phyloP scores from a whole-genome alignment of 1,284 basidiomycete species.

The Cutaneotrichosporon arboriforme region DNA sequence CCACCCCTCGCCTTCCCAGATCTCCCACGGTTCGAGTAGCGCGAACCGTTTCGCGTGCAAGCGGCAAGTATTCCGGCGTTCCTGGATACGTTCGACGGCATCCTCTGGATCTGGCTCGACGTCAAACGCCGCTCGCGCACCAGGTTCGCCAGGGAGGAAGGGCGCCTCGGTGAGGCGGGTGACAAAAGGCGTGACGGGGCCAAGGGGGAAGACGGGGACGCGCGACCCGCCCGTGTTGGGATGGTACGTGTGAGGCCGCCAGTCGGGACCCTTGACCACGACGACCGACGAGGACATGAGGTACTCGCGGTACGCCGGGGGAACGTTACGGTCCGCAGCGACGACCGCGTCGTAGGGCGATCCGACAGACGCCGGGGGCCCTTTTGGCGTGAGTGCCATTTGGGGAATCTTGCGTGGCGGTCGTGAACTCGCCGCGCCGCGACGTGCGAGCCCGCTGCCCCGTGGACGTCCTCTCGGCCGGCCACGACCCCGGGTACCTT shows the following conservation, averaged over 20 bases:
- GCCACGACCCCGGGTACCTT: neutral
- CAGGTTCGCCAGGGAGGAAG: neutral
- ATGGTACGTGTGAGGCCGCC: neutral
- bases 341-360: constrained; percentile 1
- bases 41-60: constrained; percentile 9
- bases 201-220: constrained; percentile 20
- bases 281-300: neutral
- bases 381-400: neutral
- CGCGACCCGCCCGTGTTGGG: neutral
- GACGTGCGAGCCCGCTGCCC: neutral
- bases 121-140: constrained; percentile 1
- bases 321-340: constrained; percentile 3
- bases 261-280: constrained; percentile 1
- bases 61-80: neutral
- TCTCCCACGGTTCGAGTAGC: constrained; percentile 28
- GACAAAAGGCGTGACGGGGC: constrained; percentile 28
- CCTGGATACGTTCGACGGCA: neutral
- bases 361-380: neutral
- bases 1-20: constrained; percentile 46
- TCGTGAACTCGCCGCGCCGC: neutral
- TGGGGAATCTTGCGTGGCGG: neutral
- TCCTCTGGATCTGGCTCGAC: neutral
- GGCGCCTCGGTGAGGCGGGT: constrained; percentile 20
- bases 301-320: constrained; percentile 12
- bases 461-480: neutral